These are phyloP conservation scores for Apodospora peruviana DNA, from an alignment of 495 filamentous ascomycete genomes.

Conservation along the genomic window DNA sequence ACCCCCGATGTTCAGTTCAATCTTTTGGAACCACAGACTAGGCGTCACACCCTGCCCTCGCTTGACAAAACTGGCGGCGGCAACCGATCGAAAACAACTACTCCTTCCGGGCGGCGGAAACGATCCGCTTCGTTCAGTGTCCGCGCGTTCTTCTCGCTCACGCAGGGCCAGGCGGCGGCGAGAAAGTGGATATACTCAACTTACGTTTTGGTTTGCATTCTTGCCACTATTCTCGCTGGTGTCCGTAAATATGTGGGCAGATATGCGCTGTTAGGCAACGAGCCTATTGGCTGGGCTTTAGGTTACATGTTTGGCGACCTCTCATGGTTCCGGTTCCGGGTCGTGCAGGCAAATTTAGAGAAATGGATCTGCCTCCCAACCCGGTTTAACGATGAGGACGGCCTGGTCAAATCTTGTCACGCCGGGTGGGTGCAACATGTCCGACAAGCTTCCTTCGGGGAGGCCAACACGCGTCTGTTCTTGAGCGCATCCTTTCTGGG, in stretches of 20 bases:
- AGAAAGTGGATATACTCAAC: constrained; percentile 80
- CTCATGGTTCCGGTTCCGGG: constrained; percentile 57
- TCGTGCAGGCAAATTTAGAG: constrained; percentile 59
- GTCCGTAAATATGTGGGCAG: constrained; percentile 63
- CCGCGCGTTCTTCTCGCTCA: constrained; percentile 74
- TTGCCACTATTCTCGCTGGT: constrained; percentile 59
- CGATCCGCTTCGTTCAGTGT: constrained; percentile 59
- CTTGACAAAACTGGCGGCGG: constrained; percentile 15
- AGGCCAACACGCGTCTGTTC: constrained; percentile 75
- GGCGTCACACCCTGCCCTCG: constrained; percentile 51
- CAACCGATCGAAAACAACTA: constrained; percentile 38
- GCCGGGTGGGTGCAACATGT: constrained; percentile 56
- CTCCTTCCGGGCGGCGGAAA: constrained; percentile 61
- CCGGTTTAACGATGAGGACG: constrained; percentile 19
- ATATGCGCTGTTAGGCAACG: constrained; percentile 61
- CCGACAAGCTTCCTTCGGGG: constrained; percentile 55
- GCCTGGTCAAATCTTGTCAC: constrained; percentile 37
- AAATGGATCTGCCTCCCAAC: constrained; percentile 71
- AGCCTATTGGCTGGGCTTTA: constrained; percentile 89
- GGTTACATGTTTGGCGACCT: constrained; percentile 85
- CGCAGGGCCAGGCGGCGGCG: constrained; percentile 64
- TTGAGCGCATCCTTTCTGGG: constrained; percentile 66
- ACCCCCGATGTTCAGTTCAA: constrained; percentile 13
- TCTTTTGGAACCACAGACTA: constrained; percentile 14
- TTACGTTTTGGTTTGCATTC: constrained; percentile 65